Evolutionary conservation across 768 basidiomycete species (phyloP).

Genomic region (Symmetrospora coprosmae): DNA sequence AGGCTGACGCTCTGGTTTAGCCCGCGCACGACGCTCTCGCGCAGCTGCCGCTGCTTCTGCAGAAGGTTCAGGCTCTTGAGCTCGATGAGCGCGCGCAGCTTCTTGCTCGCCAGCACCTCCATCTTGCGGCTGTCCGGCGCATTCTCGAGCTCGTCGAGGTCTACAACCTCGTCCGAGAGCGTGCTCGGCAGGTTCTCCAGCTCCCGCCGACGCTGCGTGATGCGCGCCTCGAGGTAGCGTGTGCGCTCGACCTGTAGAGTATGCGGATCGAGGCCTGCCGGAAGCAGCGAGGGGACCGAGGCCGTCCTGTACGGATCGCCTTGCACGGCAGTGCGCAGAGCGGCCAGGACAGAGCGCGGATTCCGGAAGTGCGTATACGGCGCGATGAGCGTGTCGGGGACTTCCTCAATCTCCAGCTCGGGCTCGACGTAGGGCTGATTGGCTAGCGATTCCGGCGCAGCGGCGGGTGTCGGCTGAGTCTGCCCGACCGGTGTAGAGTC

Average conservation of each 20-base stretch:
- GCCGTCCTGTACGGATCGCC: constrained; percentile 35
- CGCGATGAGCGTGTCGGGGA: constrained; percentile 11
- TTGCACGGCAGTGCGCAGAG: constrained; percentile 1
- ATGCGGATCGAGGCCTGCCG: constrained; percentile 79
- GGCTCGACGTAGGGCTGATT: background rate
- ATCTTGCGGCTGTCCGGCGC: constrained; percentile 42
- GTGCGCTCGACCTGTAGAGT: constrained; percentile 82
- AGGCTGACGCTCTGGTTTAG: constrained; percentile 67
- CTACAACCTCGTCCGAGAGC: constrained; percentile 37
- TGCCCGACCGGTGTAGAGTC: too few species aligned
- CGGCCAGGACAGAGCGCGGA: constrained; percentile 13
- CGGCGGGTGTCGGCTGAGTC: too few species aligned
- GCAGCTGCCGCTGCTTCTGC: constrained; percentile 74
- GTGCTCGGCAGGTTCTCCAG: constrained; percentile 59
- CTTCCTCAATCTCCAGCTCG: constrained; percentile 16
- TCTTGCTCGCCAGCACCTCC: constrained; percentile 49
- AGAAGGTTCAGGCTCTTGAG: constrained; percentile 75
- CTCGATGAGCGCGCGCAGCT: constrained; percentile 80
- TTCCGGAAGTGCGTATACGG: constrained; percentile 54
- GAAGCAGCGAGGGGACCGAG: constrained; percentile 78
- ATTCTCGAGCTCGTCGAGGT: constrained; percentile 26
- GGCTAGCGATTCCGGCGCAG: too few species aligned
- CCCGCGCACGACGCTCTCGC: constrained; percentile 70
- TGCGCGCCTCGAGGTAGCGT: constrained; percentile 72
- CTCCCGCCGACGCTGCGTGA: constrained; percentile 75